phyloP scores from a whole-genome alignment of 805 yeast genomes.

The Starmerella roubikii region DNA sequence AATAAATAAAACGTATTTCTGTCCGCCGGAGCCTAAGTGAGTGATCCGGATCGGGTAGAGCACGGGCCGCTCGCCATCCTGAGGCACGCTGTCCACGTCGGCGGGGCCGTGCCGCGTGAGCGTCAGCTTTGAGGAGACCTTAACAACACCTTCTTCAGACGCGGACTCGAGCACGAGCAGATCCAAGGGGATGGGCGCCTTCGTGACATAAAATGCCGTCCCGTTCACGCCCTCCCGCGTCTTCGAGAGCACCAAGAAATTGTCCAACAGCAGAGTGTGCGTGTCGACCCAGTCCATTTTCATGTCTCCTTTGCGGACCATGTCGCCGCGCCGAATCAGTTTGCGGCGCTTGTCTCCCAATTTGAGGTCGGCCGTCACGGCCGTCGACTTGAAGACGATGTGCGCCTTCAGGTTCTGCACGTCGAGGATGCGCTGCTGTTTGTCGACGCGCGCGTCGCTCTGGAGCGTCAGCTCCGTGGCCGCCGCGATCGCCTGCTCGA shows the following conservation, averaged over 20 bases:
- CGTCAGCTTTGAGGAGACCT: conserved; percentile 19
- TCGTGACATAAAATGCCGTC: conserved; percentile 25
- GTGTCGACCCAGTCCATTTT: conserved; percentile 42
- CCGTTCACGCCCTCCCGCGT: conserved; percentile 26
- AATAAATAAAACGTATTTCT: conserved; percentile 25
- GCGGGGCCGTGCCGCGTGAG: conserved; percentile 14
- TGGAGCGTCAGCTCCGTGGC: conserved; percentile 41
- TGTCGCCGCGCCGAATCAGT: conserved; percentile 44
- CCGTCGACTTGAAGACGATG: conserved; percentile 38
- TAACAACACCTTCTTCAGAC: conserved; percentile 28
- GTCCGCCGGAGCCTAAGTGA: conserved; percentile 26
- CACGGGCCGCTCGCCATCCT: conserved; percentile 18
- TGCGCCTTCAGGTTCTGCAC: conserved; percentile 41
- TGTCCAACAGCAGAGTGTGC: conserved; percentile 52
- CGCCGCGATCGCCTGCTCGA: conserved; percentile 38
- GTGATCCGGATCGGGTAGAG: conserved; percentile 27
- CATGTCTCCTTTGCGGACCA: conserved; percentile 49
- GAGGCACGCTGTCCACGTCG: background rate
- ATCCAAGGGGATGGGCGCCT: conserved; percentile 30
- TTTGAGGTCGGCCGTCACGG: conserved; percentile 36
- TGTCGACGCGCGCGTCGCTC: conserved; percentile 49
- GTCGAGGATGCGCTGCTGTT: conserved; percentile 45
- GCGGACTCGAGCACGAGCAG: conserved; percentile 46
- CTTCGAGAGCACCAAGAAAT: conserved; percentile 37
- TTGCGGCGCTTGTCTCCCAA: conserved; percentile 42